Evolutionary conservation across 306 rosid species (phyloP).

Genomic region (Cicer judaicum): DNA sequence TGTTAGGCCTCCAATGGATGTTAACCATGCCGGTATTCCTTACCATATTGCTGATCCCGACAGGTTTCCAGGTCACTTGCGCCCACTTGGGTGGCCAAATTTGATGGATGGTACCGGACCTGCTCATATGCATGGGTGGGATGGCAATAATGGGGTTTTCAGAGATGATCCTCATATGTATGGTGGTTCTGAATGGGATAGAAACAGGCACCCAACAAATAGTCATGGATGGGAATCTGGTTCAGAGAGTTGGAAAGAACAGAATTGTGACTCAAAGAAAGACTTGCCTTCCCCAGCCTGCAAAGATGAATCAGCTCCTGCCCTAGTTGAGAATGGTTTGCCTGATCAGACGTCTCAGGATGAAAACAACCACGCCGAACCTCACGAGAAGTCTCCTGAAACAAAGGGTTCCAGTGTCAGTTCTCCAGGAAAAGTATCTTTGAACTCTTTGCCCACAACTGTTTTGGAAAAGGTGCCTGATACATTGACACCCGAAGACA

Average conservation of each 20-base stretch:
- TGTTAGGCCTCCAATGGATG: conserved; percentile 87
- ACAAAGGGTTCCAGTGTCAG: conserved; percentile 53
- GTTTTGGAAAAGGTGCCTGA: conserved; percentile 56
- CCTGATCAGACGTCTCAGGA: conserved; percentile 58
- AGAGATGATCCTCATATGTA: conserved; percentile 83
- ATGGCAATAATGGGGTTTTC: conserved; percentile 76
- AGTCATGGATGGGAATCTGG: conserved; percentile 88
- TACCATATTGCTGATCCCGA: conserved; percentile 89
- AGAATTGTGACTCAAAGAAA: conserved; percentile 70
- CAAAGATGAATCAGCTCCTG: conserved; percentile 64
- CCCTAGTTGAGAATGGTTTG: conserved; percentile 59
- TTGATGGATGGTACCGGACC: conserved; percentile 94
- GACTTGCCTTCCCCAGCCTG: conserved; percentile 75
- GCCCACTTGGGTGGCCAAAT: conserved; percentile 91
- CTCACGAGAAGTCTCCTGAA: conserved; percentile 62
- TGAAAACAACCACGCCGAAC: conserved; percentile 56
- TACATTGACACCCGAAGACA: conserved; percentile 50
- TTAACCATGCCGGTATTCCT: conserved; percentile 82
- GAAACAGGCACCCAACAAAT: conserved; percentile 76
- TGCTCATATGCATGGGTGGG: conserved; percentile 93
- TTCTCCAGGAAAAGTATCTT: conserved; percentile 63
- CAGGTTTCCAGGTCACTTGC: conserved; percentile 85
- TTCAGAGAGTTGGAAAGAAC: conserved; percentile 86
- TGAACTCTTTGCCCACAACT: conserved; percentile 49
- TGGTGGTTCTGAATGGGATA: conserved; percentile 90